Conservation (phyloP, 2,329 filamentous ascomycete species). For the Lasiodiplodia gonubiensis region DNA sequence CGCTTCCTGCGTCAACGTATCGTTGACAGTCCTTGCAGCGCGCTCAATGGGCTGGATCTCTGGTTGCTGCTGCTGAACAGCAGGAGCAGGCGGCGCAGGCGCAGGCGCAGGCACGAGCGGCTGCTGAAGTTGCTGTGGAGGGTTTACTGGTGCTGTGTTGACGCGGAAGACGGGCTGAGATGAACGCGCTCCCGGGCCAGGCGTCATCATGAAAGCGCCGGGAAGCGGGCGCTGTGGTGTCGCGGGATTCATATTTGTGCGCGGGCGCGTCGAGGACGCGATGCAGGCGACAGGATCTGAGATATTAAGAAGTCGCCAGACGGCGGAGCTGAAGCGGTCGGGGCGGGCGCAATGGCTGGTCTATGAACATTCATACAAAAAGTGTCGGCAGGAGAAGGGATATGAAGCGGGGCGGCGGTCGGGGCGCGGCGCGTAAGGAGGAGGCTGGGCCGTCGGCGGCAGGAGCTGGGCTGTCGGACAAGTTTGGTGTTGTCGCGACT, state of each 20-base stretch:
- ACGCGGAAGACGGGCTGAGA: slow-evolving; percentile 26
- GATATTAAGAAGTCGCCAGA: slow-evolving; percentile 23
- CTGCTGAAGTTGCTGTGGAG: slow-evolving; percentile 26
- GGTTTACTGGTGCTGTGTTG: slow-evolving; percentile 24
- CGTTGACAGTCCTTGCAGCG: slow-evolving; percentile 83
- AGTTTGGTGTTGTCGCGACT: slow-evolving; percentile 18
- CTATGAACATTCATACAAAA: slow-evolving; percentile 21
- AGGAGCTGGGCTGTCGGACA: slow-evolving; percentile 1
- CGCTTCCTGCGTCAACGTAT: slow-evolving; percentile 74
- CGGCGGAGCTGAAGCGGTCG: slow-evolving; percentile 19
- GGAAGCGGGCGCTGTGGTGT: slow-evolving; percentile 76
- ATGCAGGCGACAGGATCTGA: slow-evolving; percentile 3
- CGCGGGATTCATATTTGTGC: slow-evolving; percentile 35
- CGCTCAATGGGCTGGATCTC: slow-evolving; percentile 70
- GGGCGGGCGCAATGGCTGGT: slow-evolving; percentile 16
- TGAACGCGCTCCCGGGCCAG: slow-evolving; percentile 47
- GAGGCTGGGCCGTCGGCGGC: slow-evolving; percentile 8
- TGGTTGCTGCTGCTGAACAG: slow-evolving; percentile 20
- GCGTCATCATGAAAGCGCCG: slow-evolving; percentile 77
- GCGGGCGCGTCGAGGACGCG: slow-evolving; percentile 24
- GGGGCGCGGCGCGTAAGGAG: slow-evolving; percentile 17
- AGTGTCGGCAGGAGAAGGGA: slow-evolving; percentile 6
- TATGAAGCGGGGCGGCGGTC: slow-evolving; percentile 2
- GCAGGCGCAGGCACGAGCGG: slow-evolving; percentile 14
- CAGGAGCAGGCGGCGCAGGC: background rate